A percentile compares a stretch with the other conserved stretches of the same genome.
These are phyloP conservation scores for Lecanicillium sp. DNA, from an alignment of 2,329 filamentous ascomycete species.

Conservation along the genomic window DNA sequence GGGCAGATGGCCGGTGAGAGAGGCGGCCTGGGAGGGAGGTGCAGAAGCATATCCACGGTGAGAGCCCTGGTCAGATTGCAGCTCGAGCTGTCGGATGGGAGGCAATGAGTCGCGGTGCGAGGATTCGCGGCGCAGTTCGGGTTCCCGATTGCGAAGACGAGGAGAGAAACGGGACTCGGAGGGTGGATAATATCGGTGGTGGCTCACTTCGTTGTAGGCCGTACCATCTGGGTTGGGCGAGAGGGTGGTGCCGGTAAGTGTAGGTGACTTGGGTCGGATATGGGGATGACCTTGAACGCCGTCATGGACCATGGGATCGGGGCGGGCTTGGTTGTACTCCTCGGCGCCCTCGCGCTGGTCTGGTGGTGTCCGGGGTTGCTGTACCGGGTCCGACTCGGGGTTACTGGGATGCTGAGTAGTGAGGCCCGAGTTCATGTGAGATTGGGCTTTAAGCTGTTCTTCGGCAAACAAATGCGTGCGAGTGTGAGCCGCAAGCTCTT, in stretches of 20 bases:
- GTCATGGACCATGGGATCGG: neutral
- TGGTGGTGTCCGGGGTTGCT: constrained; percentile 7
- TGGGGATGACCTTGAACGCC: constrained; percentile 1
- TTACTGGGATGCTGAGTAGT: constrained; percentile 9
- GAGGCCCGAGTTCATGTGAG: constrained; percentile 30
- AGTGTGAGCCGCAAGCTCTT: constrained; percentile 47
- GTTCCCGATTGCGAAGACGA: neutral
- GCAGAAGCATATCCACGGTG: constrained; percentile 2
- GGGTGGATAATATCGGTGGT: neutral
- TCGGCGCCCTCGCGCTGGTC: constrained; percentile 6
- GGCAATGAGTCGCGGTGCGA: constrained; percentile 4
- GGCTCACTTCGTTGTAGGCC: constrained; percentile 1
- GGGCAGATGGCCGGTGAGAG: neutral
- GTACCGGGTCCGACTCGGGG: constrained; percentile 7
- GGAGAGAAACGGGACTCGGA: constrained; percentile 1
- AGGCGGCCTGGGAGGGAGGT: neutral
- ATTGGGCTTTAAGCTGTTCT: constrained; percentile 32
- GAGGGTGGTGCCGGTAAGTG: constrained; percentile 8
- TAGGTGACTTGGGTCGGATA: constrained; percentile 9
- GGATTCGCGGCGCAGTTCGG: neutral
- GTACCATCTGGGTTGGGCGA: constrained; percentile 4
- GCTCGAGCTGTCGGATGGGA: constrained; percentile 7
- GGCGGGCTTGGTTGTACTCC: neutral
- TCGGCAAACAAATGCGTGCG: constrained; percentile 36
- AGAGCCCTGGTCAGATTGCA: constrained; percentile 8